Conservation (phyloP, 352 stramenopile genomes). For the Globisporangium camurandrum region DNA sequence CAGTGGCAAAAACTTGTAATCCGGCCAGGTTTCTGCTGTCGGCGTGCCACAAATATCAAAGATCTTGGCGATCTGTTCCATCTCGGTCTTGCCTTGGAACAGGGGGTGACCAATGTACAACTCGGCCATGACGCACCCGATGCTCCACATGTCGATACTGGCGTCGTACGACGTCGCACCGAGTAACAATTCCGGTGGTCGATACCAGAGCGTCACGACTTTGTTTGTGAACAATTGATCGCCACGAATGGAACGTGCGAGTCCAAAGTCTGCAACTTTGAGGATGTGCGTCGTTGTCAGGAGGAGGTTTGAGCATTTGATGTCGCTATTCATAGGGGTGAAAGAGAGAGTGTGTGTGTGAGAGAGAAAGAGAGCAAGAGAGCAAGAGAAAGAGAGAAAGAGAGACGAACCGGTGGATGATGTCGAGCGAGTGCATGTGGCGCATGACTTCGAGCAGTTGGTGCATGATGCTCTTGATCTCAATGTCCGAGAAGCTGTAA, state of each 20-base stretch:
- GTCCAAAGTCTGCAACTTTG: conserved; percentile 83
- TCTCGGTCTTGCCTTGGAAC: conserved; percentile 83
- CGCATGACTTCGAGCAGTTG: conserved; percentile 82
- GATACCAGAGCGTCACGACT: conserved; percentile 95
- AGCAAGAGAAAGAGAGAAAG: no score
- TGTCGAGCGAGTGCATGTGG: conserved; percentile 84
- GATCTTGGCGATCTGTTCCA: conserved; percentile 86
- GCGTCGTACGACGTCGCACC: conserved; percentile 90
- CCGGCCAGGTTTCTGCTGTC: conserved; percentile 72
- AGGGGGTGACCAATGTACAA: conserved; percentile 82
- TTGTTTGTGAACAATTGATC: conserved; percentile 93
- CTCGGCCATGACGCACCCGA: conserved; percentile 87
- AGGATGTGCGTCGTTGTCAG: conserved; percentile 73
- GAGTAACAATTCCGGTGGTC: conserved; percentile 90
- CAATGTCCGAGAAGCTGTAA: conserved; percentile 68
- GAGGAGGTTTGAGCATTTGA: conserved; percentile 92
- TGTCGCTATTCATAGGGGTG: conserved; percentile 63
- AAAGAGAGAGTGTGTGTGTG: no score
- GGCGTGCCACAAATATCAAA: conserved; percentile 85
- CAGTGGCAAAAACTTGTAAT: conserved; percentile 80
- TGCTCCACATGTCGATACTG: conserved; percentile 94
- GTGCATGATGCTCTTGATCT: conserved; percentile 86
- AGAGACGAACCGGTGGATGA: conserved; percentile 64
- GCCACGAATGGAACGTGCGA: conserved; percentile 77
- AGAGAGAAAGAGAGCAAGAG: no score